These are phyloP conservation scores for Bipolaris oryzae DNA, from an alignment of 2,329 filamentous ascomycete species.

Conservation along the genomic window DNA sequence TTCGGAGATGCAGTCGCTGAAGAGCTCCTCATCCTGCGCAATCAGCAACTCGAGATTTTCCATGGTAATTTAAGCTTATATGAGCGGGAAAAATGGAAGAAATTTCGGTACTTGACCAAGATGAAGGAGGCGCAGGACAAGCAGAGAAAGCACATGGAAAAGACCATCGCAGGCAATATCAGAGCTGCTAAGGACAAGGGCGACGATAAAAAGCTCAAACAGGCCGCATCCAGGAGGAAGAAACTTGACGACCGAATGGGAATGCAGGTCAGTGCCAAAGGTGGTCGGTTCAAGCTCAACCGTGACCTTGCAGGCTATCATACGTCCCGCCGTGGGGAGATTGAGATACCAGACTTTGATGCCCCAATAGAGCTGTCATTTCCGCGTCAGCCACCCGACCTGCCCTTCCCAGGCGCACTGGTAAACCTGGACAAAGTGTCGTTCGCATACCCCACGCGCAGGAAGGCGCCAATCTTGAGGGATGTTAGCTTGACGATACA, in stretches of 20 bases:
- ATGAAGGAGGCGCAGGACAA: conserved; percentile 84
- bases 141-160: conserved; percentile 80
- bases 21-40: conserved; percentile 76
- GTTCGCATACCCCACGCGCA: conserved; percentile 64
- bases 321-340: conserved; percentile 64
- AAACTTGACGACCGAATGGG: conserved; percentile 84
- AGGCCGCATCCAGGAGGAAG: conserved; percentile 83
- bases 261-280: conserved; percentile 72
- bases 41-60: conserved; percentile 74
- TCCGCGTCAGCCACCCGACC: conserved; percentile 66
- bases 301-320: conserved; percentile 65
- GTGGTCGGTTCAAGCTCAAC: conserved; percentile 80
- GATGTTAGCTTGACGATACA: conserved; percentile 72
- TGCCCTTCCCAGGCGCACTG: conserved; percentile 76
- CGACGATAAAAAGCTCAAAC: conserved; percentile 84
- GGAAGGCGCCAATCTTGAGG: conserved; percentile 59
- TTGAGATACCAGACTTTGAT: conserved; percentile 71
- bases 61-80: conserved; percentile 76
- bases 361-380: conserved; percentile 63
- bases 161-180: conserved; percentile 75
- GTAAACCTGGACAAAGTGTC: conserved; percentile 72
- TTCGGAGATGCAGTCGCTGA: conserved; percentile 78
- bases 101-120: conserved; percentile 69
- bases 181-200: conserved; percentile 76
- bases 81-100: conserved; percentile 70